Evolutionary conservation across 306 rosid species (phyloP).

Genomic region (Dalbergia oliveri): DNA sequence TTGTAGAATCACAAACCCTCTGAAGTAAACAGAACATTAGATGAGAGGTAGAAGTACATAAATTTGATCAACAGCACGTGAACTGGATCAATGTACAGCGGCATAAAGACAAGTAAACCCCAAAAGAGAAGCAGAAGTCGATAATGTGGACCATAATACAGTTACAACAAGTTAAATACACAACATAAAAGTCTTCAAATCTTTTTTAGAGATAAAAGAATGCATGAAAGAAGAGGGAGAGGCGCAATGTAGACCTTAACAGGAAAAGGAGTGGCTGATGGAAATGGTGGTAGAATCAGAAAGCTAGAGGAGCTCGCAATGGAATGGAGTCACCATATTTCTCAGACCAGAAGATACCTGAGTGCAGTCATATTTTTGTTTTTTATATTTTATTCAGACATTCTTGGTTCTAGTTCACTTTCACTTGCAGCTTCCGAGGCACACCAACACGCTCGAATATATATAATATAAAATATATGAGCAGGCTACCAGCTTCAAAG

Average conservation of each 20-base stretch:
- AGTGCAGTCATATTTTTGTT: not conserved
- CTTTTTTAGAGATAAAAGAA: not conserved
- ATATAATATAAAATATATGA: slow-evolving; percentile 23
- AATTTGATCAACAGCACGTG: slow-evolving; percentile 21
- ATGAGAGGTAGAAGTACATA: not conserved
- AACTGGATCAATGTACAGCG: not conserved
- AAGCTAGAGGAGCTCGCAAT: slow-evolving; percentile 45
- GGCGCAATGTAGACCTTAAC: slow-evolving; percentile 30
- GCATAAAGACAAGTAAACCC: not conserved
- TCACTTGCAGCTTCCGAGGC: slow-evolving; percentile 19
- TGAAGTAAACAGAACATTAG: slow-evolving; percentile 21
- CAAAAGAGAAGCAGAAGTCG: not conserved
- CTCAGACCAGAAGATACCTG: slow-evolving; percentile 22
- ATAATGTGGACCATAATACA: slow-evolving; percentile 44
- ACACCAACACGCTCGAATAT: slow-evolving; percentile 12
- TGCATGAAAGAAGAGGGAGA: slow-evolving; percentile 27
- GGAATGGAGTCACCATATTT: not conserved
- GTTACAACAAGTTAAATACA: slow-evolving; percentile 21
- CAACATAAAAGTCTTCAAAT: not conserved
- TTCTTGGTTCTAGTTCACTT: slow-evolving; percentile 37
- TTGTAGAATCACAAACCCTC: slow-evolving; percentile 43
- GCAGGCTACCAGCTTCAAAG: slow-evolving; percentile 17
- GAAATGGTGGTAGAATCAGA: slow-evolving; percentile 39
- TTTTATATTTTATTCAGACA: slow-evolving; percentile 35
- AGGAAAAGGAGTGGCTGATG: slow-evolving; percentile 18